Evolutionary conservation across 306 rosid species (phyloP).

Genomic region (Cucurbita maxima): DNA sequence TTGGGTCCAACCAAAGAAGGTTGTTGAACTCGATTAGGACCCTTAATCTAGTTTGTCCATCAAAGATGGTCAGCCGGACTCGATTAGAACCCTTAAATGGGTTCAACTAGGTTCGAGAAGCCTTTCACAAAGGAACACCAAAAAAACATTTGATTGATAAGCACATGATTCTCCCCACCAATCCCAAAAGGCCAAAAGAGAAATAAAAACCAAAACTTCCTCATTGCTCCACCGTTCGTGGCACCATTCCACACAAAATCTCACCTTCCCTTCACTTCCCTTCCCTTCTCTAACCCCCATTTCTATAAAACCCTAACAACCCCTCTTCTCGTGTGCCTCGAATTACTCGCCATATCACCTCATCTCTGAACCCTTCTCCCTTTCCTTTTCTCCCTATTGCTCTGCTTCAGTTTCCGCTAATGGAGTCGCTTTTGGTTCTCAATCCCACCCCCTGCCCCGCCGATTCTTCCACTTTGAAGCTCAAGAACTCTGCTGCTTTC

Average conservation of each 20-base stretch:
- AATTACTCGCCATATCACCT: background rate
- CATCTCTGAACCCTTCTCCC: background rate
- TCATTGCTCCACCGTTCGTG: background rate
- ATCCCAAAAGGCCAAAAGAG: background rate
- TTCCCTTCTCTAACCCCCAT: background rate
- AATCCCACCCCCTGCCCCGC: slow-evolving; percentile 37
- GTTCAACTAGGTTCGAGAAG: background rate
- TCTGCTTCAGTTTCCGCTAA: slow-evolving; percentile 17
- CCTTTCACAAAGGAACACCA: background rate
- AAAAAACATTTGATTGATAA: background rate
- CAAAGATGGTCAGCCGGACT: too few species aligned
- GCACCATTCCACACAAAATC: background rate
- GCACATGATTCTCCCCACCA: background rate
- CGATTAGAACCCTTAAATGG: too few species aligned
- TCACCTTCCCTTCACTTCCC: background rate
- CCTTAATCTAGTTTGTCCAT: too few species aligned
- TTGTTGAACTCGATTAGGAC: too few species aligned
- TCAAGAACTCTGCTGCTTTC: slow-evolving; percentile 10
- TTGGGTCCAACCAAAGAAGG: too few species aligned
- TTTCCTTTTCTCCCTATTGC: background rate
- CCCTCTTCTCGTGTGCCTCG: background rate
- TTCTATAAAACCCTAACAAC: background rate
- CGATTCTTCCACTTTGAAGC: slow-evolving; percentile 9
- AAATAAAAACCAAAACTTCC: background rate
- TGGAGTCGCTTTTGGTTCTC: slow-evolving; percentile 47